Evolutionary conservation across 129 eudicot species (phyloP), one percentile per base, ranked within the genome.

Genomic region (Lonicera japonica): DNA sequence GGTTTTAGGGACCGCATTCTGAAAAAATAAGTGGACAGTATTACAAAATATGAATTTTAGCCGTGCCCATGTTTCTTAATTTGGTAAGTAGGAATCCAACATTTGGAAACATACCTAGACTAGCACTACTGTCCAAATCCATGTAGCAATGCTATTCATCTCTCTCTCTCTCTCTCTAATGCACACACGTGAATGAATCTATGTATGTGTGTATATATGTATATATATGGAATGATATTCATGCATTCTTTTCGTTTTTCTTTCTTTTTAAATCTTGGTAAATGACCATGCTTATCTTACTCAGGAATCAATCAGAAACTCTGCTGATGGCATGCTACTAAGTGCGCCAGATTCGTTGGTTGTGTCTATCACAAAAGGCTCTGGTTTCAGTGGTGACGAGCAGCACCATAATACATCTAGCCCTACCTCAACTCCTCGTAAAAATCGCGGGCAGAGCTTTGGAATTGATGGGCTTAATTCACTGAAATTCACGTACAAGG

Each of bases 401-500:
- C 80, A 73, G 54, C 77, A n/a, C n/a, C n/a, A 69, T 25, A 56
- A 71, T 60, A 36, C 80, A 60, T 60, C 90, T 56, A 53, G 19
- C 68, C 67, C 70, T 64, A 61, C 47, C 63, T 80, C 99, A 18
- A 80, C 82, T 71, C 91, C 98, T 67, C 95, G 81, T 45, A 85
- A 82, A 72, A 73, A 71, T 62, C 80, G 79, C 63, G 82, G 77
- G 21, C 80, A 74, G 54, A 72, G 70, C 60, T 74, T 53, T 29
- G 86, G 86, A 61, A 85, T 88, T 55, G 84, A 88, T 79, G 89
- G 81, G 62, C 96, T 88, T 22, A 84, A 92, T 77, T 79, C 84
- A 7, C 86, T 92, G 60, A 92, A 66, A 61, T 88, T 92, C 75
- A 76, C 99, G 71, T 92, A 88, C 78, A 92, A 87, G 95, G 97